These are phyloP conservation scores for Phlebopus sp. DNA, from an alignment of 1,284 basidiomycete species.

Conservation along the genomic window DNA sequence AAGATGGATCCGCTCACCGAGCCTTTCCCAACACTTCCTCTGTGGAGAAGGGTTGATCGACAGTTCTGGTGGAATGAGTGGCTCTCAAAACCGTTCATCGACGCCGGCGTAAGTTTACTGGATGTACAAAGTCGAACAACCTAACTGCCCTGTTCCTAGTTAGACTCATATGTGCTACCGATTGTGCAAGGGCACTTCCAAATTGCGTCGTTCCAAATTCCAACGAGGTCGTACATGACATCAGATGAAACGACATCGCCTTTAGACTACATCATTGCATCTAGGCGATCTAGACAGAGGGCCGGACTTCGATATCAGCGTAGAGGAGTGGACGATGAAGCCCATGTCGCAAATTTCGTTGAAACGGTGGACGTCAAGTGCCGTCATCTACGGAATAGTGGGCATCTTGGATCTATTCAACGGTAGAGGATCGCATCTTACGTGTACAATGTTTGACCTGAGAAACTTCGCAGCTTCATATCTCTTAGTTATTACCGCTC, in stretches of 20 bases:
- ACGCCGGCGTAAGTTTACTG: conserved; percentile 58
- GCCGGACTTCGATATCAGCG: conserved; percentile 96
- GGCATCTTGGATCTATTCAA: conserved; percentile 68
- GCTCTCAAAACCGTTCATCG: conserved; percentile 70
- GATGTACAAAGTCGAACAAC: background rate
- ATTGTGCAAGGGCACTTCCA: conserved; percentile 78
- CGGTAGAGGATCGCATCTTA: conserved; percentile 38
- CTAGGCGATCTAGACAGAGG: conserved; percentile 86
- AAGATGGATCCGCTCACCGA: conserved; percentile 59
- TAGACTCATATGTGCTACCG: conserved; percentile 67
- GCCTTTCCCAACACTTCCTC: conserved; percentile 66
- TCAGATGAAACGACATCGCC: conserved; percentile 44
- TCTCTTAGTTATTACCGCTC: conserved; percentile 63
- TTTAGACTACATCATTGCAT: conserved; percentile 72
- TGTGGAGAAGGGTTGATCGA: conserved; percentile 81
- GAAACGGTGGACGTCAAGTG: conserved; percentile 75
- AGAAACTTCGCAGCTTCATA: conserved; percentile 55
- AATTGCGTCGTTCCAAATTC: conserved; percentile 53
- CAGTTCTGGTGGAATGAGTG: conserved; percentile 92
- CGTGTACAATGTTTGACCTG: conserved; percentile 7
- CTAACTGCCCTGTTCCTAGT: conserved; percentile 10
- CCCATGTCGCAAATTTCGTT: conserved; percentile 86
- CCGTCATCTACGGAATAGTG: conserved; percentile 68
- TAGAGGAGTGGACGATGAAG: conserved; percentile 87
- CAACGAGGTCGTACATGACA: conserved; percentile 46